These are phyloP conservation scores for Garcileccinum viscosum DNA, from an alignment of 1,284 basidiomycete genomes.

Conservation along the genomic window DNA sequence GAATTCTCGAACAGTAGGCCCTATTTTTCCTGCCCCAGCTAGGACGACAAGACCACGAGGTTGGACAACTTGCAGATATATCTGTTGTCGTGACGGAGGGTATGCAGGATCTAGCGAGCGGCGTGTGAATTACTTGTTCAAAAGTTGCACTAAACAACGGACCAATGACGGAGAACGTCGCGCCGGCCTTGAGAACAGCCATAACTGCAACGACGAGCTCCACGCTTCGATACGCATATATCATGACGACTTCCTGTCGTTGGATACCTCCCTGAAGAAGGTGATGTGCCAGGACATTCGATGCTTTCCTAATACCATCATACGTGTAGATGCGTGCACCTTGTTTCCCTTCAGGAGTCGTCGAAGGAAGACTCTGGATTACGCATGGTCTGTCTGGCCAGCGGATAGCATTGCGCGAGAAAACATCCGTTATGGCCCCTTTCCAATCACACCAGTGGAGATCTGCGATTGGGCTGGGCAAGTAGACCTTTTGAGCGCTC, in stretches of 20 bases:
- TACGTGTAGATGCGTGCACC: conserved; percentile 78
- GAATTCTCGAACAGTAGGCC: conserved; percentile 85
- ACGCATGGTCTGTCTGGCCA: conserved; percentile 86
- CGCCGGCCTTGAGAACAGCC: conserved; percentile 96
- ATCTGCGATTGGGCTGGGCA: conserved; percentile 89
- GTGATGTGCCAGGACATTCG: conserved; percentile 92
- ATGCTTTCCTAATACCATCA: conserved; percentile 80
- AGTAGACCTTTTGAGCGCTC: conserved; percentile 66
- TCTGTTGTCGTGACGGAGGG: conserved; percentile 92
- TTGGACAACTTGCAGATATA: conserved; percentile 93
- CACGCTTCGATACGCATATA: conserved; percentile 97
- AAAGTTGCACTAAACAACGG: conserved; percentile 28
- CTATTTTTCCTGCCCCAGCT: conserved; percentile 87
- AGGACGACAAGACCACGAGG: conserved; percentile 94
- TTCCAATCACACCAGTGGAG: conserved; percentile 98
- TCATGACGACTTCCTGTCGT: conserved; percentile 97
- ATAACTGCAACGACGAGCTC: conserved; percentile 98
- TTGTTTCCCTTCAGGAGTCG: conserved; percentile 52
- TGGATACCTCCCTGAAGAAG: conserved; percentile 86
- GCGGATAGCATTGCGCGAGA: conserved; percentile 80
- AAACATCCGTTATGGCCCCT: conserved; percentile 94
- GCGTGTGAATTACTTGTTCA: conserved; percentile 14
- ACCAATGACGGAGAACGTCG: conserved; percentile 98
- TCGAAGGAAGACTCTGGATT: conserved; percentile 72
- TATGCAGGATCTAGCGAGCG: conserved; percentile 86